These are phyloP conservation scores for Saccharomyces kudriavzevii DNA, from an alignment of 805 yeast genomes.

Conservation along the genomic window DNA sequence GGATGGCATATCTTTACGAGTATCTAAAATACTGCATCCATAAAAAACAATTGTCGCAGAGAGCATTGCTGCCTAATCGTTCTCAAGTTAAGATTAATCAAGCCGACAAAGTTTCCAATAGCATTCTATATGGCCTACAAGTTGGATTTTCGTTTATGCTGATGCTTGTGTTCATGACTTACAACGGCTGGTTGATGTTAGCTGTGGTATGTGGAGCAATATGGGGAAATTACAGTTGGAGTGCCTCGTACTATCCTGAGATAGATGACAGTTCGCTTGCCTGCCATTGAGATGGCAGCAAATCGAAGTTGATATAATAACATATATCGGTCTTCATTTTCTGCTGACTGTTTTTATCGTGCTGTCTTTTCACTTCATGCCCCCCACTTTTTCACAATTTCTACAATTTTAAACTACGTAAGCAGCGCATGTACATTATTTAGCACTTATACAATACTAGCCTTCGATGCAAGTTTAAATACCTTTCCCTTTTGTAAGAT, in stretches of 20 bases:
- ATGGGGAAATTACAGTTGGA: conserved; percentile 61
- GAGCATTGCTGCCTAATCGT: background rate
- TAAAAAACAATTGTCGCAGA: conserved; percentile 4
- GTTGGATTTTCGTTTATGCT: conserved; percentile 62
- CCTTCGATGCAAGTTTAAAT: background rate
- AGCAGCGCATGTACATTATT: background rate
- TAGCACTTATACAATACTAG: background rate
- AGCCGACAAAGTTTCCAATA: conserved; percentile 15
- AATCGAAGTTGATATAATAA: too few relatives aligned
- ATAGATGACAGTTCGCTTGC: conserved; percentile 12
- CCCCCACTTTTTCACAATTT: background rate
- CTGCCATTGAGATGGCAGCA: conserved; percentile 16
- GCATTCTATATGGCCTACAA: conserved; percentile 51
- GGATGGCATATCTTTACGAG: conserved; percentile 54
- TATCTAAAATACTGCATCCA: conserved; percentile 28
- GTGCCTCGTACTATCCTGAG: conserved; percentile 18
- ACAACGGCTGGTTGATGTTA: conserved; percentile 76
- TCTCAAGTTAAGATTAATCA: background rate
- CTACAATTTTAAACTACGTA: background rate
- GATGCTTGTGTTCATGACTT: conserved; percentile 82
- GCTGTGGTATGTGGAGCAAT: conserved; percentile 67
- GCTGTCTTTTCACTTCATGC: background rate
- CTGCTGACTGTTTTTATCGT: background rate
- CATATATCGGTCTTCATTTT: too few relatives aligned
- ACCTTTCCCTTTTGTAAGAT: background rate